A percentile compares a stretch with the other conserved stretches of the same genome.
Conservation (phyloP, 2,329 filamentous ascomycete genomes). For the Periglandula ipomoeae region DNA sequence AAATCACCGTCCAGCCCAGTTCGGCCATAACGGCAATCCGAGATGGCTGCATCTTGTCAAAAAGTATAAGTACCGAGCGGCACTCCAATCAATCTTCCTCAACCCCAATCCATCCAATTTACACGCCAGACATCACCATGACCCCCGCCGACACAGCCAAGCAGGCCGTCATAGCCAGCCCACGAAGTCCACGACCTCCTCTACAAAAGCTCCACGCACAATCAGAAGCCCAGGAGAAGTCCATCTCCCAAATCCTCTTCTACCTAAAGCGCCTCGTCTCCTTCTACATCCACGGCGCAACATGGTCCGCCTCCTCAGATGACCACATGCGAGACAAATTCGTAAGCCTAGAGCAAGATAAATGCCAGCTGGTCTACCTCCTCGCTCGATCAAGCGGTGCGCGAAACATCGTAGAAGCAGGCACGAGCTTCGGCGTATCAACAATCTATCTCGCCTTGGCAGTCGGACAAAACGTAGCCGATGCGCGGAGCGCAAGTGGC, state of each 20-base stretch:
- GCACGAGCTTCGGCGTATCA: slow-evolving; percentile 52
- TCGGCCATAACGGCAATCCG: too few species aligned
- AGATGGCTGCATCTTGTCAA: too few species aligned
- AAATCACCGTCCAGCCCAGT: too few species aligned
- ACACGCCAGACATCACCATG: not conserved
- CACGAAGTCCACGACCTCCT: slow-evolving; percentile 17
- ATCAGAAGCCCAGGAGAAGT: slow-evolving; percentile 17
- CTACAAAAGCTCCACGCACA: slow-evolving; percentile 18
- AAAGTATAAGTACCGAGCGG: too few species aligned
- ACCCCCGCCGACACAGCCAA: slow-evolving; percentile 4
- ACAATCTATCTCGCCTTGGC: slow-evolving; percentile 55
- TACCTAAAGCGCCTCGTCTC: slow-evolving; percentile 15
- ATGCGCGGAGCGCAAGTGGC: slow-evolving; percentile 3
- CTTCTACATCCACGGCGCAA: slow-evolving; percentile 16
- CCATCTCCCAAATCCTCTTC: slow-evolving; percentile 17
- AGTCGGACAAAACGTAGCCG: slow-evolving; percentile 35
- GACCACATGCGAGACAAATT: slow-evolving; percentile 43
- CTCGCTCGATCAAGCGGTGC: slow-evolving; percentile 39
- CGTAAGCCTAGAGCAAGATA: slow-evolving; percentile 50
- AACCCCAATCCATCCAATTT: too few species aligned
- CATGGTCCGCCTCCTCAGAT: slow-evolving; percentile 18
- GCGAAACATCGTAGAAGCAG: slow-evolving; percentile 46
- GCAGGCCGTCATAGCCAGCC: slow-evolving; percentile 15
- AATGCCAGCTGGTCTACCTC: slow-evolving; percentile 47
- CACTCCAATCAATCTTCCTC: too few species aligned